A percentile compares a stretch with the other conserved stretches of the same genome.
Conservation (phyloP, 2,329 filamentous ascomycete genomes). For the Colletotrichum sp. region DNA sequence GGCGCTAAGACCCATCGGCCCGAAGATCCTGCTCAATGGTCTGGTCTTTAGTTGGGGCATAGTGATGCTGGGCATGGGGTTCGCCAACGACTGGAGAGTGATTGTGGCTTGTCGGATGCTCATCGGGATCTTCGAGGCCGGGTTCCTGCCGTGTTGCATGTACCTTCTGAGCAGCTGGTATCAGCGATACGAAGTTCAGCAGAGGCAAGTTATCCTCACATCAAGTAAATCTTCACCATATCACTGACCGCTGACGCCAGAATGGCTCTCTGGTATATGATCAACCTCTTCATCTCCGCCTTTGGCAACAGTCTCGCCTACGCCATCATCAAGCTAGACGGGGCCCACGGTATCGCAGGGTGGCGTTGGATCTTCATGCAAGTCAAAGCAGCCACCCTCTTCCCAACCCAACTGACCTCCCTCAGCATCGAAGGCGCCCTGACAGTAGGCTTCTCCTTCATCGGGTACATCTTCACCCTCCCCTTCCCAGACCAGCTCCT, state of each 20-base stretch:
- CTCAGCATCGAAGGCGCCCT: slow-evolving; percentile 22
- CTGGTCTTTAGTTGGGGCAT: slow-evolving; percentile 27
- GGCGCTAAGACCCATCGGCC: slow-evolving; percentile 24
- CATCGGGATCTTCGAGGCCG: slow-evolving; percentile 22
- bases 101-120: slow-evolving; percentile 29
- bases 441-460: slow-evolving; percentile 31
- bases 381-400: slow-evolving; percentile 14
- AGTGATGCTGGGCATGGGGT: slow-evolving; percentile 33
- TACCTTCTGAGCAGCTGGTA: background rate
- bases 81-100: slow-evolving; percentile 27
- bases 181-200: background rate
- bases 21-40: slow-evolving; percentile 28
- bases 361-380: slow-evolving; percentile 27
- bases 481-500: slow-evolving; percentile 24
- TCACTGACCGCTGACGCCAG: background rate
- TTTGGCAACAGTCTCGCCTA: slow-evolving; percentile 29
- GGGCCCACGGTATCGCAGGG: slow-evolving; percentile 43
- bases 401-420: background rate
- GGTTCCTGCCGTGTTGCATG: slow-evolving; percentile 29
- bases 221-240: background rate
- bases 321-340: slow-evolving; percentile 42
- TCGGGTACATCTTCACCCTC: slow-evolving; percentile 23
- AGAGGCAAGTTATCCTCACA: background rate
- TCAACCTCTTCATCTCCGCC: slow-evolving; percentile 28
- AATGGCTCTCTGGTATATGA: slow-evolving; percentile 30